Evolutionary conservation across 306 rosid genomes (phyloP), one percentile per base, ranked within the genome.

Genomic region (Vigna nakashimae): DNA sequence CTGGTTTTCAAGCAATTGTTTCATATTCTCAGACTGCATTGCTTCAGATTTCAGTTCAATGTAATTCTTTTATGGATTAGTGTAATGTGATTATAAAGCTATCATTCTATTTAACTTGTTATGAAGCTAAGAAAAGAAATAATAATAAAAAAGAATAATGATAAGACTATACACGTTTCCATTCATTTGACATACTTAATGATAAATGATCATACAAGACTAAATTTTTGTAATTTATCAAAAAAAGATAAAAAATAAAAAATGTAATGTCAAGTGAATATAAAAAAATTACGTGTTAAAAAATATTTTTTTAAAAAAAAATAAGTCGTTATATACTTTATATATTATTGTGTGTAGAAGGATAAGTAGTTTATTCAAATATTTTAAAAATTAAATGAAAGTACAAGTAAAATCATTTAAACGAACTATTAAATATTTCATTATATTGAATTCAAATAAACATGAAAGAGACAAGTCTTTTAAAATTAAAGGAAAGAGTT

Each of bases 41-140:
- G 80, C 49, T 74, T 75, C 70, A 68, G 69, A 70, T 71, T 53
- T 63, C 32, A 69, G 78, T 20, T 60, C 20, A 32, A 62, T 63
- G 57, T 42, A 12, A 12, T 71, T 71, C 64, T 77, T 42, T 26
- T 22, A 24, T 36, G 55, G 46, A 62, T 62, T 22, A 49, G 32
- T 59, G 32, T 62, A 16, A 49, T 20, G 20, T 59, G 20, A 78
- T 59, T 34, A 18, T 46, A 59, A 68, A 59, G 43, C 12, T 59
- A 48, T 46, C 70, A 45, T 78, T 58, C 52, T 77, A 28, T 30
- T 28, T 46, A n/a, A 26, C 2, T 78, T 55, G 2, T 17, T 38
- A 36, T 38, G 3, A 38, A 38, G 30, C 50, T 42, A 9, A 42
- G 9, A 42, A 2, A 9, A 9, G 46, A 42, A 42, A 40, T 2